Evolutionary conservation across 306 rosid genomes (phyloP), one percentile per base, ranked within the genome.

Genomic region (Medicago ruthenica): DNA sequence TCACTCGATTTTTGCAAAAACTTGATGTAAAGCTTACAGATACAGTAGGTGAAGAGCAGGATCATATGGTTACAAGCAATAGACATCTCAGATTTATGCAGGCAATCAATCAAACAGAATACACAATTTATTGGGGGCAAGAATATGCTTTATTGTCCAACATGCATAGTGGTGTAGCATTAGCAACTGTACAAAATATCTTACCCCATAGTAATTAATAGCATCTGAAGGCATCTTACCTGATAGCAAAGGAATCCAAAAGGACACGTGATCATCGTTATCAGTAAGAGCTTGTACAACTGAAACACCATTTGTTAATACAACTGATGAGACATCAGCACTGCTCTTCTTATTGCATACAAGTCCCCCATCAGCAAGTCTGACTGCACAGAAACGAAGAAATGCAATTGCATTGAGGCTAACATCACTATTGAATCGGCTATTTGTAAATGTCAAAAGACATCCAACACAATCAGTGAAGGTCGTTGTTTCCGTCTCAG

Each of bases 331-430:
- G 64, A 34, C 87, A 80, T 87, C 87, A 24, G 68, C 75, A 50
- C 70, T 81, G 68, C 82, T 88, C 67, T 80, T 87, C 81, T 90
- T 89, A 69, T 88, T 86, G 90, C 83, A 85, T 78, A 90, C 92
- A 77, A 96, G 97, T 71, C 93, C 99, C 73, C 98, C 99, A 57
- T 96, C 99, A 55, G 99, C 98, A 79, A 96, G 99, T 86, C 92
- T 96, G 84, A 92, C 91, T 18, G 99, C 98, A 82, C 99, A 96
- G 80, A 89, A 92, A 57, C 99, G 99, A 70, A 96, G 96, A 87
- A 96, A 96, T 15, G 99, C 99, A 82, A 96, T 96, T 75, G 99
- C 99, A 83, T 96, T 96, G 88, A 96, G 93, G 91, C 99, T 96
- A 81, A 96, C 93, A 77, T 96, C 99, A 82, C 97, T 96, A 64